phyloP scores from a whole-genome alignment of 345 rosid species.

The Salix suchowensis region DNA sequence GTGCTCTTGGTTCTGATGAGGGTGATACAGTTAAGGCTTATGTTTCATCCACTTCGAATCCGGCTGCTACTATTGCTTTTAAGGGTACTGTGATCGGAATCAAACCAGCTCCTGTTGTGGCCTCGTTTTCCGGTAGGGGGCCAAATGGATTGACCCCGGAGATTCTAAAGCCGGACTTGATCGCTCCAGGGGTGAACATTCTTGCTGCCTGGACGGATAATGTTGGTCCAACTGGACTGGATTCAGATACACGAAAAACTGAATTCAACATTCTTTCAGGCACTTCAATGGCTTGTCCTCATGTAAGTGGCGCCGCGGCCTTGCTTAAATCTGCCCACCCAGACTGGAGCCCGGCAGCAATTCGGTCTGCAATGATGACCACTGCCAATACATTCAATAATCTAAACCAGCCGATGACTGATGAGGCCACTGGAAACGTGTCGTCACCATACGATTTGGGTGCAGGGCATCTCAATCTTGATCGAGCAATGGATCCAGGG shows the following conservation, averaged over 20 bases:
- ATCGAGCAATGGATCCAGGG: conserved; percentile 73
- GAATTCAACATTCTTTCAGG: conserved; percentile 80
- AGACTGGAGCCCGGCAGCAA: conserved; percentile 70
- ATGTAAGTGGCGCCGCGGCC: conserved; percentile 77
- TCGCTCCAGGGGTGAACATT: conserved; percentile 88
- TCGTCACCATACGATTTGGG: conserved; percentile 62
- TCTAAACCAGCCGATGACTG: conserved; percentile 53
- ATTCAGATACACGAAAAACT: conserved; percentile 54
- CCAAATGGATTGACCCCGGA: conserved; percentile 72
- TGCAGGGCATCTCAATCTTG: conserved; percentile 65
- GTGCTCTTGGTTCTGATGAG: conserved; percentile 64
- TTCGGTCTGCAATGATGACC: conserved; percentile 82
- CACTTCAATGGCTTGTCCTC: conserved; percentile 87
- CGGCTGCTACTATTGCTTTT: conserved; percentile 59
- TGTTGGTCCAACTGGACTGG: conserved; percentile 67
- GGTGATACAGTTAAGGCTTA: conserved; percentile 64
- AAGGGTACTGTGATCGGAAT: conserved; percentile 65
- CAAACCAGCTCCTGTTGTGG: conserved; percentile 77
- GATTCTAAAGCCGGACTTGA: conserved; percentile 74
- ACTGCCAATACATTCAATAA: conserved; percentile 60
- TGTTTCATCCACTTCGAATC: conserved; percentile 30
- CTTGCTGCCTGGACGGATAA: conserved; percentile 83
- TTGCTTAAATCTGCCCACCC: conserved; percentile 79
- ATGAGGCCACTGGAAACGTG: conserved; percentile 67
- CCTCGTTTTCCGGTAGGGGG: conserved; percentile 77